phyloP scores from a whole-genome alignment of 2,329 filamentous ascomycete genomes.

The Arachnopeziza araneosa region DNA sequence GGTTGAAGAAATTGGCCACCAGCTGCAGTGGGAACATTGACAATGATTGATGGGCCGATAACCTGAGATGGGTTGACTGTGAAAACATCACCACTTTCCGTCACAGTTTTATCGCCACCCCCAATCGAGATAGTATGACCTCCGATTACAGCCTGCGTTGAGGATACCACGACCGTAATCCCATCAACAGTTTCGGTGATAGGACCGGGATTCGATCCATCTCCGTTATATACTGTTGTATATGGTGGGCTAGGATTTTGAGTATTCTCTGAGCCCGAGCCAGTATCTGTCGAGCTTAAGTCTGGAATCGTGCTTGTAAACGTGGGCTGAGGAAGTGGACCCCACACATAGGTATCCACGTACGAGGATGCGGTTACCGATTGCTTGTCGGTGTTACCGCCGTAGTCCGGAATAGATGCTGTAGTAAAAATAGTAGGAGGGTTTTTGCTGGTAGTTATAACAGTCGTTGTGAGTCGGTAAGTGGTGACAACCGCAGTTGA shows the following conservation, averaged over 20 bases:
- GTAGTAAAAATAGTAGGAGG: conserved; percentile 16
- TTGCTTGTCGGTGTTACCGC: conserved; percentile 1
- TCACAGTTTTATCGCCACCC: conserved; percentile 12
- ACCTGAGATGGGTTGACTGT: conserved; percentile 25
- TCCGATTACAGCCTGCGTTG: conserved; percentile 21
- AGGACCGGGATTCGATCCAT: conserved; percentile 1
- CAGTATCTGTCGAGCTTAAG: neutral
- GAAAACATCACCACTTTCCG: conserved; percentile 22
- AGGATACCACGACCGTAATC: conserved; percentile 17
- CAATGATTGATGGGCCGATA: conserved; percentile 15
- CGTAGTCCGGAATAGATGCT: conserved; percentile 8
- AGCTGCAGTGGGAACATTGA: conserved; percentile 16
- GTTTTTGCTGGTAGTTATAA: conserved; percentile 23
- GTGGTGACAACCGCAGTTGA: neutral
- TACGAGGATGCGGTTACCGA: neutral
- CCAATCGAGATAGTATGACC: conserved; percentile 18
- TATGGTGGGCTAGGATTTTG: neutral
- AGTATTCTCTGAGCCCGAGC: neutral
- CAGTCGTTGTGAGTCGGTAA: conserved; percentile 7
- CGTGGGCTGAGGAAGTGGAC: neutral
- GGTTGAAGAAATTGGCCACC: conserved; percentile 8
- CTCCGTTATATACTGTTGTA: neutral
- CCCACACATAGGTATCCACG: neutral
- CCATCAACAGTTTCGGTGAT: conserved; percentile 11
- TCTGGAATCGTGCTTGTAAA: neutral